Conservation (phyloP, 1,284 basidiomycete species). For the Laetiporus sulphureus region DNA sequence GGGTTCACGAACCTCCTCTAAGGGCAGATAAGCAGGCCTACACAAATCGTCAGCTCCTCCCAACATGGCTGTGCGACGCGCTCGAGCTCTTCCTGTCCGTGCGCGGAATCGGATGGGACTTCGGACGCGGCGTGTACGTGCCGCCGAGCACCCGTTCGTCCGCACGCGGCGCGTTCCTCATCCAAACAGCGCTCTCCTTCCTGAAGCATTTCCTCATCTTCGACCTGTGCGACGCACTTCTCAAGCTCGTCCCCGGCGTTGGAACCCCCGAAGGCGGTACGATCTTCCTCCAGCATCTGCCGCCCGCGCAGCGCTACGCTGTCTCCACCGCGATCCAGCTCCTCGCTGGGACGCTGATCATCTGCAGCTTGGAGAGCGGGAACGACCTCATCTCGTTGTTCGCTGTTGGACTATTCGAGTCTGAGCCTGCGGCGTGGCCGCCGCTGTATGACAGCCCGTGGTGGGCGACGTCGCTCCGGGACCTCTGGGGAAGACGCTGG, state of each 20-base stretch:
- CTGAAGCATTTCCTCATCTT: constrained; percentile 44
- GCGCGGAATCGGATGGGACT: constrained; percentile 64
- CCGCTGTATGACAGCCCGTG: constrained; percentile 64
- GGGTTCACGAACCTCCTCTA: constrained; percentile 22
- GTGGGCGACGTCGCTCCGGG: constrained; percentile 55
- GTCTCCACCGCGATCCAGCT: constrained; percentile 55
- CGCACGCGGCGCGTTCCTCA: constrained; percentile 43
- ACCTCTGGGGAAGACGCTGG: constrained; percentile 69
- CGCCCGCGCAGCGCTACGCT: constrained; percentile 42
- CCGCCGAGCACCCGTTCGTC: constrained; percentile 44
- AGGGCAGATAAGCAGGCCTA: background rate
- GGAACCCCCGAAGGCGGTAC: constrained; percentile 48
- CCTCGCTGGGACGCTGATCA: constrained; percentile 47
- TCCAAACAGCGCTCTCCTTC: constrained; percentile 45
- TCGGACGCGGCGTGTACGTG: constrained; percentile 47
- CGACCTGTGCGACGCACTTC: constrained; percentile 49
- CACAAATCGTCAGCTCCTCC: constrained; percentile 11
- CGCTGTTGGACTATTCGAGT: constrained; percentile 46
- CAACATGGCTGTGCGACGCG: constrained; percentile 35
- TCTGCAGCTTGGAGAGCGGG: constrained; percentile 57
- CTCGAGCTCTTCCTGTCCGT: constrained; percentile 47
- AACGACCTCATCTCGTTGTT: constrained; percentile 56
- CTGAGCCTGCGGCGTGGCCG: constrained; percentile 58
- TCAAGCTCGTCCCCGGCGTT: constrained; percentile 62
- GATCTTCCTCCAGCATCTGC: constrained; percentile 52